These are phyloP conservation scores for Handroanthus guayacan DNA, from an alignment of 257 asterid species.

Conservation along the genomic window DNA sequence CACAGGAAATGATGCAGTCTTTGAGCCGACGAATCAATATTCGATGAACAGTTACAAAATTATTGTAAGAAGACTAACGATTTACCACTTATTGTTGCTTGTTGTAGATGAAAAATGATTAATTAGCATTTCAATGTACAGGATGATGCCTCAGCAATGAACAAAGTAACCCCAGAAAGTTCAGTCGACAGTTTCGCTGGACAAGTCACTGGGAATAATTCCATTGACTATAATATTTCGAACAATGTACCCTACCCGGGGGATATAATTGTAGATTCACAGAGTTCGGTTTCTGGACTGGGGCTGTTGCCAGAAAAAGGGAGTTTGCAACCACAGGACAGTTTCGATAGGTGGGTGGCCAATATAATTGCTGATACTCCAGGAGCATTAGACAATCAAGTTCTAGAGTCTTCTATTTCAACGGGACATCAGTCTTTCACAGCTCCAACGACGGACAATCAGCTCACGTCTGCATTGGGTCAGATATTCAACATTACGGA, in stretches of 20 bases:
- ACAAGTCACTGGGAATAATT: background rate
- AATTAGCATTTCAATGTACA: conserved; percentile 31
- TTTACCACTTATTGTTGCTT: background rate
- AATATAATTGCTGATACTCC: conserved; percentile 55
- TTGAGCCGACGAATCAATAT: conserved; percentile 46
- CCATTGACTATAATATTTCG: conserved; percentile 37
- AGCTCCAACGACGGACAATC: conserved; percentile 37
- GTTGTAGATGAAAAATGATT: conserved; percentile 11
- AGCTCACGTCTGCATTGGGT: conserved; percentile 38
- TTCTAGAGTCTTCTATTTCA: conserved; percentile 52
- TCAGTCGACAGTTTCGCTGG: no score
- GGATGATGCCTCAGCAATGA: conserved; percentile 25
- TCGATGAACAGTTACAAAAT: conserved; percentile 39
- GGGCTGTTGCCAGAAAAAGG: conserved; percentile 42
- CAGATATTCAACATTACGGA: conserved; percentile 60
- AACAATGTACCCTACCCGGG: conserved; percentile 38
- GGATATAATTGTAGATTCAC: conserved; percentile 38
- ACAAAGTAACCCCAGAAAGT: no score
- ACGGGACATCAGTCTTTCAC: conserved; percentile 42
- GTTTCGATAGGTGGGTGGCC: conserved; percentile 71
- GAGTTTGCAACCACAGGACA: conserved; percentile 58
- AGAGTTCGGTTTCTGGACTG: conserved; percentile 40
- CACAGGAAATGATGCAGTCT: conserved; percentile 48
- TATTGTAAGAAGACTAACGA: conserved; percentile 49
- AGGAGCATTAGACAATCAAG: conserved; percentile 44